Evolutionary conservation across 805 yeast species (phyloP), one percentile per base, ranked within the genome.

Genomic region (Nakazawaea ishiwadae): DNA sequence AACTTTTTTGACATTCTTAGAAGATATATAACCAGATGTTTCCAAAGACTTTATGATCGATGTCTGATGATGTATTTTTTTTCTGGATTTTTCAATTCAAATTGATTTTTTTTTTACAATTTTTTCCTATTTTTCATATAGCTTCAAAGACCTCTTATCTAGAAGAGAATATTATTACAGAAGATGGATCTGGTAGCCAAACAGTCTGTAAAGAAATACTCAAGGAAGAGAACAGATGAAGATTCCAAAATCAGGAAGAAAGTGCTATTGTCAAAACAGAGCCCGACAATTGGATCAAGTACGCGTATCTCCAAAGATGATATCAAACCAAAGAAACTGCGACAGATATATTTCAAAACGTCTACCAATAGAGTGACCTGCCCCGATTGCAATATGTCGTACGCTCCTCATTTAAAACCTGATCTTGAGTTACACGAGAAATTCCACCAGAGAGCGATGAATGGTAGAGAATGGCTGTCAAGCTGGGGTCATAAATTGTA

Each of bases 321-420:
- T n/a, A 7, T 14, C 12, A 34, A 34, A 21, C 42, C 26, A 5
- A 34, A 34, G 30, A 33, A 26, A 28, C 33, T 32, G n/a, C 10
- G 20, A 33, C 61, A 56, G 28, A 35, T 46, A 4, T 47, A 50
- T 34, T 56, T 56, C 44, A 46, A 41, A 5, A 29, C 33, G 18
- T 23, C 48, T 1, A 41, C 47, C 4, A 35, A 35, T 12, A 35
- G 46, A 10, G 47, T 45, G 20, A 66, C 73, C 0, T 79, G 85
- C 48, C 45, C 56, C 4, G 59, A 58, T 19, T 79, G 85, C 56
- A 72, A 72, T 4, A 76, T 79, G 82, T 60, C 79, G 4, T 79
- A 69, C 49, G 49, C 63, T 27, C 58, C 62, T 8, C 64, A 68
- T 43, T 45, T 72, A 5, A 53, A 57, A 6, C 47, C 59, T 9